phyloP scores from a whole-genome alignment of 495 filamentous ascomycete species.

The Delitschia confertaspora region DNA sequence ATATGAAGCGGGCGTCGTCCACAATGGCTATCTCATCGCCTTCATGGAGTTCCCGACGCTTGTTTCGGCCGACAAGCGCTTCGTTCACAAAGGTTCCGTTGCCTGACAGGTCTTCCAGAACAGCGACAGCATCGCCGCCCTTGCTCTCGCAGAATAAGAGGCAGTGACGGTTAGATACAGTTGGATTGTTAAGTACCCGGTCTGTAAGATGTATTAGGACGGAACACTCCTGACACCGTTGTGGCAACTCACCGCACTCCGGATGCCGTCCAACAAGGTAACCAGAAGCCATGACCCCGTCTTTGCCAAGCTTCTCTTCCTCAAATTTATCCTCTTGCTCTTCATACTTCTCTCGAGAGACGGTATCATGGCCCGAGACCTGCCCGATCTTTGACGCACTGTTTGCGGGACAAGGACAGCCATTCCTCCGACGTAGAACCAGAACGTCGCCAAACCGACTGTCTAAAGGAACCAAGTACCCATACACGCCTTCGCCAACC shows the following conservation, averaged over 20 bases:
- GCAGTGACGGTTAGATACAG: slow-evolving; percentile 94
- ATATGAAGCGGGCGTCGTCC: slow-evolving; percentile 75
- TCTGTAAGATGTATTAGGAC: slow-evolving; percentile 46
- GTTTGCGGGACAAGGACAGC: slow-evolving; percentile 54
- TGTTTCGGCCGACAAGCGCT: slow-evolving; percentile 81
- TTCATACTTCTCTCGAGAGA: slow-evolving; percentile 31
- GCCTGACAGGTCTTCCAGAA: slow-evolving; percentile 87
- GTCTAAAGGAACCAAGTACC: slow-evolving; percentile 79
- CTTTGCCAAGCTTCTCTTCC: slow-evolving; percentile 44
- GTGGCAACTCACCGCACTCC: slow-evolving; percentile 69
- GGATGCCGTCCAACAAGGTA: slow-evolving; percentile 89
- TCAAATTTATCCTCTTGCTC: slow-evolving; percentile 53
- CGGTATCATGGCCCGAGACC: slow-evolving; percentile 33
- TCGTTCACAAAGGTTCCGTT: slow-evolving; percentile 98
- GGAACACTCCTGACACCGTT: slow-evolving; percentile 1
- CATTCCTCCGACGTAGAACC: slow-evolving; percentile 59
- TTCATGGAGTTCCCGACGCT: slow-evolving; percentile 76
- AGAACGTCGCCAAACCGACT: slow-evolving; percentile 57
- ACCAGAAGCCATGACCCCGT: slow-evolving; percentile 58
- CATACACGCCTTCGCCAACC: slow-evolving; percentile 88
- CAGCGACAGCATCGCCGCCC: slow-evolving; percentile 65
- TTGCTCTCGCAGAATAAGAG: slow-evolving; percentile 82
- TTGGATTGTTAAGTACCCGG: slow-evolving; percentile 63
- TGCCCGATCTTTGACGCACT: slow-evolving; percentile 27
- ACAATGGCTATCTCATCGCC: slow-evolving; percentile 84